Evolutionary conservation across 176 grass and related monocot species (phyloP).

Genomic region (Carex scoparia): DNA sequence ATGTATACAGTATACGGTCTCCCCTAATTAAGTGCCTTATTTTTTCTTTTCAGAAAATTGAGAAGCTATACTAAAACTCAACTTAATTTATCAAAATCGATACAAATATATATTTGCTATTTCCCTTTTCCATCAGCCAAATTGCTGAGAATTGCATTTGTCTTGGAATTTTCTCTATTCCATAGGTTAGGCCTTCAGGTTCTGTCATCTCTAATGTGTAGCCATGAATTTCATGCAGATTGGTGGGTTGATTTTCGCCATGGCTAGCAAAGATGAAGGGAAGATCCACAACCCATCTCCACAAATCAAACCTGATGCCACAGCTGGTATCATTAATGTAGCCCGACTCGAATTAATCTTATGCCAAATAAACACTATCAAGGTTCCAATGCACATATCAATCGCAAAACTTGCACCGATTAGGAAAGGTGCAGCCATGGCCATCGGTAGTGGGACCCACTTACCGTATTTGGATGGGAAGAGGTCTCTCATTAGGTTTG

Average conservation of each 20-base stretch:
- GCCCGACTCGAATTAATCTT: conserved; percentile 59
- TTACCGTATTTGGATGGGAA: conserved; percentile 48
- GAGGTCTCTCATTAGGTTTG: conserved; percentile 66
- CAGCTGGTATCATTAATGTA: conserved; percentile 70
- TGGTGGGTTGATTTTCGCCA: conserved; percentile 75
- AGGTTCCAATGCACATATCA: conserved; percentile 80
- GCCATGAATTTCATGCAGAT: conserved; percentile 91
- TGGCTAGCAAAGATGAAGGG: conserved; percentile 76
- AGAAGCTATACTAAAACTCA: neutral
- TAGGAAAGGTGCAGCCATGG: conserved; percentile 85
- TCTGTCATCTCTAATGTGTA: conserved; percentile 34
- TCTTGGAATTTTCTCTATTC: neutral
- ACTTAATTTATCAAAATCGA: neutral
- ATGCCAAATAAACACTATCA: conserved; percentile 70
- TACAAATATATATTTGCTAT: neutral
- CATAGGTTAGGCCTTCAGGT: neutral
- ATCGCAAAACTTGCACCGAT: conserved; percentile 87
- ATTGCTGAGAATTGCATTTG: neutral
- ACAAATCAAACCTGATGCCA: conserved; percentile 92
- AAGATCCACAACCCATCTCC: conserved; percentile 97
- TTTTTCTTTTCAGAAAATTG: neutral
- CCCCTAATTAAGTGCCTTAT: neutral
- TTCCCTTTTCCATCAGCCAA: neutral
- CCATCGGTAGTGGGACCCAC: conserved; percentile 91
- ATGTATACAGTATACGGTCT: neutral